A percentile compares a stretch with the other conserved stretches of the same genome.
Evolutionary conservation across 345 rosid genomes (phyloP).

Genomic region (Eucalyptus caleyi): DNA sequence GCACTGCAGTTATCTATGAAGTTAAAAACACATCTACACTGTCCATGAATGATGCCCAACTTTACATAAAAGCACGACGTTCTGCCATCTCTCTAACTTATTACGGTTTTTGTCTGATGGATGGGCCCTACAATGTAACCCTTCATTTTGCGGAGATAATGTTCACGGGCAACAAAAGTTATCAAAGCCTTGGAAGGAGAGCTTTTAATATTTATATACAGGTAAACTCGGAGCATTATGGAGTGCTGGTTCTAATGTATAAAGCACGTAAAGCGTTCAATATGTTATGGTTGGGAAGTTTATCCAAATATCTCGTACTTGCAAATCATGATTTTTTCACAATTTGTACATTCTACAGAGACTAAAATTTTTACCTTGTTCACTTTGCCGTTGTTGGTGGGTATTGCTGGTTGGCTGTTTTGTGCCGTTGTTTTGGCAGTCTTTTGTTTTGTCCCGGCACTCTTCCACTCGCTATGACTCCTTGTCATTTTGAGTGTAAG

Average conservation of each 20-base stretch:
- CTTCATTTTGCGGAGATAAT: slow-evolving; percentile 74
- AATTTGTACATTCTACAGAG: neutral
- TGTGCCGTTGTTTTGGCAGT: no score
- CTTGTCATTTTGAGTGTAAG: no score
- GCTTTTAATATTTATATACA: neutral
- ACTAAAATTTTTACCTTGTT: neutral
- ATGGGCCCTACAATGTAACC: slow-evolving; percentile 35
- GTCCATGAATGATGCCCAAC: no score
- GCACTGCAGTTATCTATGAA: rapidly evolving
- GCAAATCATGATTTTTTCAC: neutral
- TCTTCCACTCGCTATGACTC: no score
- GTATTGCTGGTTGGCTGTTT: no score
- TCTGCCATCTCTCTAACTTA: slow-evolving; percentile 8
- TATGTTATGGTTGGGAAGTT: neutral
- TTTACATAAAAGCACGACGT: no score
- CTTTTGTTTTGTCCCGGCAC: no score
- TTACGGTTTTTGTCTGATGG: slow-evolving; percentile 28
- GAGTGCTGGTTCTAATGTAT: neutral
- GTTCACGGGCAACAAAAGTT: slow-evolving; percentile 20
- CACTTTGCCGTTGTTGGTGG: no score
- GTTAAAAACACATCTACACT: no score
- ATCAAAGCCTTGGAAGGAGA: slow-evolving; percentile 1
- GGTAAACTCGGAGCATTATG: neutral
- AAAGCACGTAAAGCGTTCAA: neutral
- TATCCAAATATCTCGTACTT: neutral